phyloP scores from a whole-genome alignment of 225 moss, liverwort and hornwort species.

The Sphagnum tenellum region DNA sequence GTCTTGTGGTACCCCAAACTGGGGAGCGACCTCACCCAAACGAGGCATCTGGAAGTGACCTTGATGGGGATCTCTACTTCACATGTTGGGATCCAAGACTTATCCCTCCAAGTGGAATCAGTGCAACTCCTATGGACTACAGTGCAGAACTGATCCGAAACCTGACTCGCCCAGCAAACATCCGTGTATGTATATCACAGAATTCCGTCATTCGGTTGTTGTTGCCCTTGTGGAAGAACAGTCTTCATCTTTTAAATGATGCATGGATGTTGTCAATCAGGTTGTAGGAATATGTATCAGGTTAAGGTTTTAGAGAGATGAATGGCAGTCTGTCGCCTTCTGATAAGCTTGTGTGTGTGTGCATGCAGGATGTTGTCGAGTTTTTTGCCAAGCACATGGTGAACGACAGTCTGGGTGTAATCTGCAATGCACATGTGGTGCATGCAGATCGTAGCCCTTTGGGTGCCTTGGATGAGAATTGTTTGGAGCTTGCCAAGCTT shows the following conservation, averaged over 20 bases:
- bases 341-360: no score
- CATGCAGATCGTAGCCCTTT: slow-evolving; percentile 56
- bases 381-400: slow-evolving; percentile 72
- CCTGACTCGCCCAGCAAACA: slow-evolving; percentile 20
- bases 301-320: no score
- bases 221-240: no score
- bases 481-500: slow-evolving; percentile 47
- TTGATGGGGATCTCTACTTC: slow-evolving; percentile 89
- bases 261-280: no score
- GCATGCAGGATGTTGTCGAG: slow-evolving; percentile 62
- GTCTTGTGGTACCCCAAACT: slow-evolving; percentile 78
- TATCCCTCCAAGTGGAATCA: slow-evolving; percentile 58
- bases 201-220: no score
- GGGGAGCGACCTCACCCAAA: slow-evolving; percentile 79
- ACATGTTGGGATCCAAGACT: slow-evolving; percentile 71
- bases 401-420: slow-evolving; percentile 72
- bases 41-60: slow-evolving; percentile 91
- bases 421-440: slow-evolving; percentile 83
- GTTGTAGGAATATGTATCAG: no score
- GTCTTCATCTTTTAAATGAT: no score
- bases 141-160: slow-evolving; percentile 8
- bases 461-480: slow-evolving; percentile 64
- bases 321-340: no score
- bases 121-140: slow-evolving; percentile 69
- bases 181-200: slow-evolving; percentile 19